Evolutionary conservation across 2,329 filamentous ascomycete species (phyloP), one percentile per base, ranked within the genome.

Genomic region (Simplicillium sp.): DNA sequence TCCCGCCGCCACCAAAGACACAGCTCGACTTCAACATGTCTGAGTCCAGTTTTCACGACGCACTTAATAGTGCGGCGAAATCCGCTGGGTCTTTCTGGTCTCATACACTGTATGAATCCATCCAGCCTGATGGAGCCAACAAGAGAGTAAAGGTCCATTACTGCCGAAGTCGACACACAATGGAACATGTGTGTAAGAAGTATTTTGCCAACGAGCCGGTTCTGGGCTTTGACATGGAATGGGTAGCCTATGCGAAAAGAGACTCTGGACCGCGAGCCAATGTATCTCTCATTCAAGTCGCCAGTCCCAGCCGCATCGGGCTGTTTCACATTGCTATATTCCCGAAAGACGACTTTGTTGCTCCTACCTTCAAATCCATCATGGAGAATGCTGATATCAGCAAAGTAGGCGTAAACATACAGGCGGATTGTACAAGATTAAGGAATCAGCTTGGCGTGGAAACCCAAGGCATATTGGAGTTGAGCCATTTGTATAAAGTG

Each of bases 221-320:
- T 2, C 57, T 96, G n/a, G 89, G 89, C 0, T 87, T 96, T 46
- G 89, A 96, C 53, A 71, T 96, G 46, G 90, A 96, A 64, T 96
- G 90, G 89, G 70, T 77, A 39, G 48, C 67, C 2, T 65, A 72
- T 6, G 69, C 77, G 1, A 64, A 55, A 6, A 67, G 57, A 15
- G 51, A 48, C 7, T 57, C 69, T 3, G 67, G 70, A 3, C 62
- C 80, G 4, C 82, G 84, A 48, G 67, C 73, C 39, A 87, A 88
- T 45, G 75, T 94, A 7, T 89, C 85, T 0, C 61, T 96, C 31
- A 82, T 96, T 34, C 90, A 96, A 59, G 59, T 96, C 16, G 87
- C 89, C 1, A 84, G 79, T 44, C 75, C 84, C 34, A 77, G 82
- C 46, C 82, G 79, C 12, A 82, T 96, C 37, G 87, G 73, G 0